Evolutionary conservation across 805 yeast genomes (phyloP), one percentile per base, ranked within the genome.

Genomic region (Ogataea methanolica): DNA sequence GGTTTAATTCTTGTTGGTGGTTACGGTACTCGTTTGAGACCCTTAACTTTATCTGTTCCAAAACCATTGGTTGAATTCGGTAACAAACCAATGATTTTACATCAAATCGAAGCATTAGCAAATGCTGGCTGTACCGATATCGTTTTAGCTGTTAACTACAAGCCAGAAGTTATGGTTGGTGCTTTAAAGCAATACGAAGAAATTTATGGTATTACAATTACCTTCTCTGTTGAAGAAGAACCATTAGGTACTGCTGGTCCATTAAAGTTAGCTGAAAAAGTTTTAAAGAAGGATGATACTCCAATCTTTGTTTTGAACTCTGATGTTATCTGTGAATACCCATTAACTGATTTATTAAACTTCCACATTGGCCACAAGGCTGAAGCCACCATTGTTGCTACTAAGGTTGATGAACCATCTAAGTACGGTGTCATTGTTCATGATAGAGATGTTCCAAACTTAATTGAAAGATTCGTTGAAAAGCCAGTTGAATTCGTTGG

Each of bases 201-300:
- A 67, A 89, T 84, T 71, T 94, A 88, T 73, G 97, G 97, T 70
- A 96, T 94, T 57, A 75, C 78, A 61, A 94, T 94, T 74, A 90
- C 97, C 48, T 94, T 95, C 75, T 89, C 97, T 51, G 97, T 94
- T 58, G 99, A 94, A 78, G 94, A 92, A 68, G 99, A 94, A 78
- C 99, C 99, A 51, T 82, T 94, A 68, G 99, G 98, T 59, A 94
- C 99, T 58, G 99, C 98, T 59, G 99, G 99, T 70, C 99, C 99
- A 57, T 80, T 94, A 69, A 92, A 90, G 74, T 85, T 94, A 63
- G 99, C 99, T 59, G 97, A 91, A 77, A 79, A 85, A 57, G 83
- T 94, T 51, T 80, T 94, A 70, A 87, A 81, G 74, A 94, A 94
- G 79, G 98, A 94, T 73, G 83, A 88, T 69, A 75, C 95, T 49